Base-by-base conservation (phyloP, 2,329 filamentous ascomycete species). In the Bipolaris oryzae region DNA sequence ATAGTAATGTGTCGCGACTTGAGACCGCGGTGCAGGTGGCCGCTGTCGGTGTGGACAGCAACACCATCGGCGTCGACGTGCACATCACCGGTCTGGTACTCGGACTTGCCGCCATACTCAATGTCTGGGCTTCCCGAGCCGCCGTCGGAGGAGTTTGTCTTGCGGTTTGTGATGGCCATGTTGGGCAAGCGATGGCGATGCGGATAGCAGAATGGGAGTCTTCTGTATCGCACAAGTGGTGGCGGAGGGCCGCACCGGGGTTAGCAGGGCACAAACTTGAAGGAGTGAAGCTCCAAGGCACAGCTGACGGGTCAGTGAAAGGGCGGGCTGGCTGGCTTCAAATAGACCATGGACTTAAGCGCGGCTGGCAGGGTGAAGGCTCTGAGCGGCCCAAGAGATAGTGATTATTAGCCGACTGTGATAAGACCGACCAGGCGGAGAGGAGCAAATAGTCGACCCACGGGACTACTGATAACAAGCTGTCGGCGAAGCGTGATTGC, bases 1-100 rank as follows among this genome's bases (percentile, higher is more conserved):
- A 86, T 86, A 67, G 82, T 81, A 53, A 85, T 82, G 58, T 85
- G 83, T 46, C 83, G 76, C 34, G 82, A 80, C 60, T 81, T 80
- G 20, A 85, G 76, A 42, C 81, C 82, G 63, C 83, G 81, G 60
- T 83, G 80, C 44, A 85, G 75, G 58, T 79, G 70, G 48, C 53
- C n/a, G 37, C 72, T 59, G 49, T 74, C 74, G 1, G 43, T 9
- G 54, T 74, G 66, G 2, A 63, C n/a, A 20, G 65, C 61, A 25
- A 63, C 68, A 33, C 72, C 73, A 58, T 75, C 67, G 33, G 46
- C 33, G 34, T 60, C 61, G 6, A 51, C 48, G 7, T 58, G 57
- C 1, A 58, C 50, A 23, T 63, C 60, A 4, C 39, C 39, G n/a
- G 56, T 38, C 39, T 59, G 49, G 37, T 62, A 60, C 37, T 57